These are phyloP conservation scores for Fusarium palustre DNA, from an alignment of 2,329 filamentous ascomycete species.

Conservation along the genomic window DNA sequence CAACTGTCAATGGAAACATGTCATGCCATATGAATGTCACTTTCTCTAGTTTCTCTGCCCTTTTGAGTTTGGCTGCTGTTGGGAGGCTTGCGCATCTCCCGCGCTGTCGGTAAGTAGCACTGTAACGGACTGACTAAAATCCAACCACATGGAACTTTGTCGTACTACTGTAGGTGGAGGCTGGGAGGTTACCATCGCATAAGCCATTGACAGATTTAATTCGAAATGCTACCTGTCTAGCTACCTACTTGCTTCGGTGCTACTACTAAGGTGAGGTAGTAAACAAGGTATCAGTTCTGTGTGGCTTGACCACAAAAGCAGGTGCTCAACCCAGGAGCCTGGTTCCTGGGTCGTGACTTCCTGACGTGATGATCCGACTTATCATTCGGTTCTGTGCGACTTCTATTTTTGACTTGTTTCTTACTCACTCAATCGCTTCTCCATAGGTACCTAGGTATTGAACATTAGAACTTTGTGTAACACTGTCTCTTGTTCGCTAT, in stretches of 20 bases:
- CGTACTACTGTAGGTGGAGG: background rate
- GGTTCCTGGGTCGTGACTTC: slow-evolving; percentile 12
- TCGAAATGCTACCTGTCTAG: too few relatives aligned
- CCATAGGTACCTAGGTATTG: too few relatives aligned
- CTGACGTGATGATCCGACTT: background rate
- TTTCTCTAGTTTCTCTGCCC: slow-evolving; percentile 9
- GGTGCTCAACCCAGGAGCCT: slow-evolving; percentile 22
- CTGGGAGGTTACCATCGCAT: background rate
- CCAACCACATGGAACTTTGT: slow-evolving; percentile 15
- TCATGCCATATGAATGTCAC: slow-evolving; percentile 7
- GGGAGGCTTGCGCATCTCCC: slow-evolving; percentile 41
- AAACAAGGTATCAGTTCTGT: background rate
- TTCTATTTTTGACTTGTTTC: background rate
- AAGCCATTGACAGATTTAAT: background rate
- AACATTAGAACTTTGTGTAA: background rate
- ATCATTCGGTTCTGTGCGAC: too few relatives aligned
- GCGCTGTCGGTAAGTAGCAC: slow-evolving; percentile 23
- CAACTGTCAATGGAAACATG: slow-evolving; percentile 5
- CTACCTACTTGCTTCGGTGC: too few relatives aligned
- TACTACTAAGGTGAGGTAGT: too few relatives aligned
- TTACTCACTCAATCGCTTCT: background rate
- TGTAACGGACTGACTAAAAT: background rate
- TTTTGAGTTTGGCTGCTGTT: slow-evolving; percentile 23
- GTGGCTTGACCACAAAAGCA: slow-evolving; percentile 12
- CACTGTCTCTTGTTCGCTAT: slow-evolving; percentile 9